These are phyloP conservation scores for Trichoderma sp. DNA, from an alignment of 2,329 filamentous ascomycete genomes.

Conservation along the genomic window DNA sequence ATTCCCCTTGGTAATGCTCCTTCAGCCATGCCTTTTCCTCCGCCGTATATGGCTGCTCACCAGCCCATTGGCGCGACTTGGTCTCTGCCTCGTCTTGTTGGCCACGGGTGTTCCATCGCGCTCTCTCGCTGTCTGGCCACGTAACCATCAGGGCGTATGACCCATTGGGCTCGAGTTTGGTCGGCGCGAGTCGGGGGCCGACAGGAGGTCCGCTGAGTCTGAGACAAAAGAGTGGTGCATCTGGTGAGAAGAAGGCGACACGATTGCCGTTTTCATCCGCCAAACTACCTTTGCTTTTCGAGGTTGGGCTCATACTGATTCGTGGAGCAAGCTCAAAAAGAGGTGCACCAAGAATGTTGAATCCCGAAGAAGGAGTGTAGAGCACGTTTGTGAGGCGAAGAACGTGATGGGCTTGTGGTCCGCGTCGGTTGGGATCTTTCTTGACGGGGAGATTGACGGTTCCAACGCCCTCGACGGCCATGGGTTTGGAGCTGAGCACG, in stretches of 20 bases:
- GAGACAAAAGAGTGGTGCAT: background rate
- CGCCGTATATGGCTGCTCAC: background rate
- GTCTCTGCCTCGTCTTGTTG: background rate
- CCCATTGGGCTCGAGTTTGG: background rate
- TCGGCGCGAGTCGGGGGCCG: background rate
- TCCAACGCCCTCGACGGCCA: background rate
- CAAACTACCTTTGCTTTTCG: background rate
- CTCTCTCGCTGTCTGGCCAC: background rate
- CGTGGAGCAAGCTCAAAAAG: background rate
- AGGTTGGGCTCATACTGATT: rapidly evolving
- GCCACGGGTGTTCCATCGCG: background rate
- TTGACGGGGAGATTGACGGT: background rate
- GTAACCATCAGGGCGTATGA: background rate
- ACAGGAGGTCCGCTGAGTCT: background rate
- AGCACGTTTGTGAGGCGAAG: background rate
- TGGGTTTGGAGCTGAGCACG: rapidly evolving
- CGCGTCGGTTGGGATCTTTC: background rate
- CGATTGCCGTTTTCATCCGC: background rate
- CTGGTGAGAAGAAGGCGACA: background rate
- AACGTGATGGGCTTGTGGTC: background rate
- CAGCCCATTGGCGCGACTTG: background rate
- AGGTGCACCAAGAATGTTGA: background rate
- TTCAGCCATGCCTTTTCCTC: background rate
- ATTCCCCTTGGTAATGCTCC: background rate
- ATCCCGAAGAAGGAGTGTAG: background rate